Base-by-base conservation (phyloP, 768 basidiomycete species). In the Crassisporium funariophilum region DNA sequence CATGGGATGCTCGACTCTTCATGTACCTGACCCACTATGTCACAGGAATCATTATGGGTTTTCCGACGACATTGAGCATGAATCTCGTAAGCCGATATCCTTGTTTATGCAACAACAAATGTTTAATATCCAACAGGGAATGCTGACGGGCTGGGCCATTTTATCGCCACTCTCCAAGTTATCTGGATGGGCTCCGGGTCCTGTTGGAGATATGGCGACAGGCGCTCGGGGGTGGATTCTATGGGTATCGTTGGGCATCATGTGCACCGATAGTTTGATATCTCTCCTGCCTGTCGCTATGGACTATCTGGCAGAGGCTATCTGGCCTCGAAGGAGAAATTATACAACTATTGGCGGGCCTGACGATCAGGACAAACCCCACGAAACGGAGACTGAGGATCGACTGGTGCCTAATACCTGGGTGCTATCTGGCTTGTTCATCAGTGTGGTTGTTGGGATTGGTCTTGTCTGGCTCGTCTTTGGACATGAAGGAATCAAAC, bases 171-270 rank as follows among this genome's bases (percentile, higher is more conserved):
- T 98, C 5, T 79, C 93, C 5, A 94, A 92, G 59, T 57, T 77
- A 36, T 65, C 71, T 0, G 92, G 90, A 9, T 98, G 95, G 95
- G 95, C 95, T 0, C 93, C 95, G 35, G 95, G 94, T 4, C 83
- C 88, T 7, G 92, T 95, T 4, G 83, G 85, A 1, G 89, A 91
- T 55, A 91, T 93, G 79, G 77, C 84, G 4, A 77, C 78, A 49
- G 95, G 95, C 33, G 86, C 93, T n/a, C 81, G 95, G 41, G 91
- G 91, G 24, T 95, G 92, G 92, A 93, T 95, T 44, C 79, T 98
- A n/a, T 98, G 95, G 95, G 78, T 86, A 16, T 89, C 93, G 1
- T 77, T 98, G 25, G 95, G 94, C 4, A 88, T 95, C 58, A 98
- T 98, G 95, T 91, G 87, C 64, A 81, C 92, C 25, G 95, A 98